Conservation (phyloP, 2,329 filamentous ascomycete genomes). For the Aspergillus sojae region DNA sequence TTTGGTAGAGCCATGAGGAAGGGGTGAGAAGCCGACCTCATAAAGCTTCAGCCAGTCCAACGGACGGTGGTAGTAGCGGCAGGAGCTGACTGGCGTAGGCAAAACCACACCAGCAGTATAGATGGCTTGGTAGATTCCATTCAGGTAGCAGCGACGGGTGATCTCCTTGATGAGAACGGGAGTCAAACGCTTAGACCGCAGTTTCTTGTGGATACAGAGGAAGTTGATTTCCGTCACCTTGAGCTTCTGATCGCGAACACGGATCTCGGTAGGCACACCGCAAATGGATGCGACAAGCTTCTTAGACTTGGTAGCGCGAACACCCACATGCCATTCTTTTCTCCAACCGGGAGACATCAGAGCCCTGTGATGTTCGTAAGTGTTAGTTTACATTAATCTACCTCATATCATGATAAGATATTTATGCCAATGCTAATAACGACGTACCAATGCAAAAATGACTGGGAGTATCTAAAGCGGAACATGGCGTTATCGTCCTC, state of each 20-base stretch:
- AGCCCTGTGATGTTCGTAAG: conserved; percentile 60
- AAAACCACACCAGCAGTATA: conserved; percentile 93
- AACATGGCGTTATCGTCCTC: conserved; percentile 98
- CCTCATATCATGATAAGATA: not conserved
- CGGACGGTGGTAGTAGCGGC: conserved; percentile 91
- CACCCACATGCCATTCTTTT: conserved; percentile 92
- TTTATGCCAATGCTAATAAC: not conserved
- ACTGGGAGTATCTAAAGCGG: conserved; percentile 90
- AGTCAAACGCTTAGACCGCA: conserved; percentile 86
- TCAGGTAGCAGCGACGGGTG: conserved; percentile 84
- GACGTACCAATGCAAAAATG: conserved; percentile 81
- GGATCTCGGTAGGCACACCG: conserved; percentile 81
- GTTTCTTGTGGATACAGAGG: conserved; percentile 96
- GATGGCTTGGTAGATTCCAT: conserved; percentile 89
- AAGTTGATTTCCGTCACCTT: conserved; percentile 95
- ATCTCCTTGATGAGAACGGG: conserved; percentile 98
- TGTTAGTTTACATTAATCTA: not conserved
- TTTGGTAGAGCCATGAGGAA: conserved; percentile 81
- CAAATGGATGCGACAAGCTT: conserved; percentile 96
- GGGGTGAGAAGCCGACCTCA: conserved; percentile 88
- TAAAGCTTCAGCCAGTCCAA: conserved; percentile 96
- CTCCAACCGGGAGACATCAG: conserved; percentile 93
- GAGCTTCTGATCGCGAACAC: conserved; percentile 74
- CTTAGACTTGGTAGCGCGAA: conserved; percentile 77
- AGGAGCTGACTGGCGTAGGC: conserved; percentile 88